phyloP scores from a whole-genome alignment of 495 filamentous ascomycete genomes.

The Margaritispora aquatica region DNA sequence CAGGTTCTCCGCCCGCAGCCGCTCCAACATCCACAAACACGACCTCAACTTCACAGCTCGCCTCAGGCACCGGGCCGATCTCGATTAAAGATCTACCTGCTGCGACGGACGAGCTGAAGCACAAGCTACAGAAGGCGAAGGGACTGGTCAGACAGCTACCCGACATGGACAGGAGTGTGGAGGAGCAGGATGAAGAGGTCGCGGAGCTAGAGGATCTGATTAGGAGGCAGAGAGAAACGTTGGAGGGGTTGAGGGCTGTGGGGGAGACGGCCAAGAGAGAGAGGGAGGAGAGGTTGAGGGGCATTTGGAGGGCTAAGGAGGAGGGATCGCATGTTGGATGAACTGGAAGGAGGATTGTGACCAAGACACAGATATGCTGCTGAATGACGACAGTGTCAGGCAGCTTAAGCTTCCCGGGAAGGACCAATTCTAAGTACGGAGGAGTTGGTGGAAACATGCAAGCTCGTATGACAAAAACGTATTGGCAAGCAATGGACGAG shows the following conservation, averaged over 20 bases:
- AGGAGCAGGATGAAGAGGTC: slow-evolving; percentile 81
- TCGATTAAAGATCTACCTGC: slow-evolving; percentile 64
- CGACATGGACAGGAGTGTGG: slow-evolving; percentile 63
- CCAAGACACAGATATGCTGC: too few relatives aligned
- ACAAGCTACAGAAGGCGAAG: slow-evolving; percentile 74
- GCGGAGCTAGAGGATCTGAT: slow-evolving; percentile 63
- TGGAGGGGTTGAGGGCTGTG: slow-evolving; percentile 36
- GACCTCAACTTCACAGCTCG: slow-evolving; percentile 24
- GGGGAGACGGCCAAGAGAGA: slow-evolving; percentile 30
- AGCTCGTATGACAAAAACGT: too few relatives aligned
- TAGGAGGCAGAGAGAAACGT: slow-evolving; percentile 49
- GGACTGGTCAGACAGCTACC: slow-evolving; percentile 60
- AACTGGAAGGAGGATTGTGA: too few relatives aligned
- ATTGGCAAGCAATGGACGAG: too few relatives aligned
- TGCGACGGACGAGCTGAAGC: slow-evolving; percentile 66
- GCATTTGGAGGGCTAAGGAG: too few relatives aligned
- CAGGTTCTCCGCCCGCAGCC: slow-evolving; percentile 30
- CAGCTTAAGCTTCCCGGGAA: too few relatives aligned
- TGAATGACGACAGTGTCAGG: too few relatives aligned
- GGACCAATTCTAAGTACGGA: too few relatives aligned
- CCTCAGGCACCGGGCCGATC: slow-evolving; percentile 21
- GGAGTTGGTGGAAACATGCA: too few relatives aligned
- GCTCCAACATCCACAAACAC: too few relatives aligned
- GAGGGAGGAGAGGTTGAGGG: slow-evolving; percentile 19
- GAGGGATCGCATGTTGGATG: too few relatives aligned